phyloP scores from a whole-genome alignment of 306 rosid genomes.

The Castanospermum australe region DNA sequence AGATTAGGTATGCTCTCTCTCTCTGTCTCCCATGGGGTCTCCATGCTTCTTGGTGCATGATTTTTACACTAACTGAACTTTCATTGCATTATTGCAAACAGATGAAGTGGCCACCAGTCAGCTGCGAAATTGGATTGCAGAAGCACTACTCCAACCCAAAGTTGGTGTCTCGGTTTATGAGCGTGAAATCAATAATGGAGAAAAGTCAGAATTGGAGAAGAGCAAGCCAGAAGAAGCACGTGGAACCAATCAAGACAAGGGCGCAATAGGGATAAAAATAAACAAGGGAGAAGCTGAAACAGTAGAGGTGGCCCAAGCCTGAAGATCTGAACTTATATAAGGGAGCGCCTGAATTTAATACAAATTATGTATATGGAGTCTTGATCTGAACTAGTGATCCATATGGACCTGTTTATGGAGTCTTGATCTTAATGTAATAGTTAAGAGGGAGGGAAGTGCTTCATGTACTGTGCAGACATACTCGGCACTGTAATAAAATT shows the following conservation, averaged over 20 bases:
- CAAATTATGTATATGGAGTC: neutral
- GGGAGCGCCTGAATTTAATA: neutral
- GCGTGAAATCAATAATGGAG: conserved; percentile 30
- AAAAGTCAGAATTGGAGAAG: neutral
- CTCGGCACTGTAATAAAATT: neutral
- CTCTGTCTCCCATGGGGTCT: neutral
- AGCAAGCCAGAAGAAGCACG: conserved; percentile 21
- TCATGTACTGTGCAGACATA: neutral
- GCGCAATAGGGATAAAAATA: conserved; percentile 5
- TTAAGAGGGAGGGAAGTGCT: neutral
- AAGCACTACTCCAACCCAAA: conserved; percentile 7
- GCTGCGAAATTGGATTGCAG: conserved; percentile 46
- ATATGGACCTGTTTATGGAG: neutral
- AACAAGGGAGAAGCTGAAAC: conserved; percentile 8
- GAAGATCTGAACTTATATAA: neutral
- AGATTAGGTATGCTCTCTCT: conserved; percentile 54
- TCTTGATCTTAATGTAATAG: neutral
- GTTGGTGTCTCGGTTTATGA: conserved; percentile 8
- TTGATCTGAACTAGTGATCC: neutral
- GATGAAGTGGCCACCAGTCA: conserved; percentile 58
- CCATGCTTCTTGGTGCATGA: neutral
- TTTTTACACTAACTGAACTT: neutral
- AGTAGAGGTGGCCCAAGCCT: conserved; percentile 27
- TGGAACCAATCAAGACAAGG: conserved; percentile 25
- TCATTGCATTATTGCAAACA: conserved; percentile 23